Evolutionary conservation across 2,329 filamentous ascomycete species (phyloP).

Genomic region (Cladorrhinum sp.): DNA sequence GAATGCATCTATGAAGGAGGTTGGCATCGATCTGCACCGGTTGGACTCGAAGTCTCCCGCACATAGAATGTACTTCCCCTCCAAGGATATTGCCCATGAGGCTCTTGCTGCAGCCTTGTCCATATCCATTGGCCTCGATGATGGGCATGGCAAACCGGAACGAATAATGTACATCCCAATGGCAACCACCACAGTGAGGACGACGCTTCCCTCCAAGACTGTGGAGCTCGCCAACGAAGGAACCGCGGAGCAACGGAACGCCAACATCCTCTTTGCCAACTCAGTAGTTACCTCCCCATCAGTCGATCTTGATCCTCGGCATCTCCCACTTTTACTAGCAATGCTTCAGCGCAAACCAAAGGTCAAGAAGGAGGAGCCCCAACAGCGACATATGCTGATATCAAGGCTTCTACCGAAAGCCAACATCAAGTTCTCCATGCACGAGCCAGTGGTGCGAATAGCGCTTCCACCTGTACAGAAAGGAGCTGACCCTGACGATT

Average conservation of each 20-base stretch:
- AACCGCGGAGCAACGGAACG: constrained; percentile 78
- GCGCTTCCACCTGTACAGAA: constrained; percentile 75
- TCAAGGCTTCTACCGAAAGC: constrained; percentile 92
- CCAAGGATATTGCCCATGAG: constrained; percentile 90
- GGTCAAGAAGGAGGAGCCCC: constrained; percentile 37
- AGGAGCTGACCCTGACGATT: constrained; percentile 68
- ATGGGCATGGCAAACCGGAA: constrained; percentile 81
- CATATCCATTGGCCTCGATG: constrained; percentile 86
- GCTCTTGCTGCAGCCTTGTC: constrained; percentile 88
- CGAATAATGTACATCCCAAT: constrained; percentile 92
- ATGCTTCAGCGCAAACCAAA: constrained; percentile 61
- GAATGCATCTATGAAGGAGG: constrained; percentile 92
- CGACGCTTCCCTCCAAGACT: constrained; percentile 90
- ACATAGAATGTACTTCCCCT: constrained; percentile 97
- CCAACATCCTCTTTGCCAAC: constrained; percentile 95
- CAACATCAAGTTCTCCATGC: constrained; percentile 91
- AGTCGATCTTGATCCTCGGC: constrained; percentile 85
- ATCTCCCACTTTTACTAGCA: constrained; percentile 80
- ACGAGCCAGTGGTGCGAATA: constrained; percentile 91
- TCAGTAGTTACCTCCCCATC: constrained; percentile 95
- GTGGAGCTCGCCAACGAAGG: constrained; percentile 74
- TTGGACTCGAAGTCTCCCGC: constrained; percentile 90
- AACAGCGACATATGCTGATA: constrained; percentile 66
- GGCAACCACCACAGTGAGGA: constrained; percentile 93
- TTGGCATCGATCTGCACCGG: constrained; percentile 87